phyloP scores from a whole-genome alignment of 305 asterid species.

The Fraxinus floribunda region DNA sequence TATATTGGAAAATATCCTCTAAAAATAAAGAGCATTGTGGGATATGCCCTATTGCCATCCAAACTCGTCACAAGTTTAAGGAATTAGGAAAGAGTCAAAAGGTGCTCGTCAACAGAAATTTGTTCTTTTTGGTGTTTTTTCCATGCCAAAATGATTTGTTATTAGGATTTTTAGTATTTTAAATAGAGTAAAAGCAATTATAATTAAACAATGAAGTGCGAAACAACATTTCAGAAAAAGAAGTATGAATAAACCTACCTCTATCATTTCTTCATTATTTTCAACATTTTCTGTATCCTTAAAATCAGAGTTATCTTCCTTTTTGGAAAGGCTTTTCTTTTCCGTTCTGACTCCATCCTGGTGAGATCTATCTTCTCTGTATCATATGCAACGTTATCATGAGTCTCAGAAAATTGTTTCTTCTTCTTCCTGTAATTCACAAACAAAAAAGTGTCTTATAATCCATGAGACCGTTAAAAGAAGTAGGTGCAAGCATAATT shows the following conservation, averaged over 20 bases:
- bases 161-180: not conserved
- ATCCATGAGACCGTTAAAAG: slow-evolving; percentile 8
- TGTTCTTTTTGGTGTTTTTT: not conserved
- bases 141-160: not conserved
- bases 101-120: not conserved
- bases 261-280: slow-evolving; percentile 26
- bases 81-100: not conserved
- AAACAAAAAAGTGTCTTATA: not conserved
- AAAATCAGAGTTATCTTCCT: slow-evolving; percentile 32
- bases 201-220: not conserved
- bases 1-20: not conserved
- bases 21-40: not conserved
- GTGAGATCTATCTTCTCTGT: slow-evolving; percentile 31
- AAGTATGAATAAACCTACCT: slow-evolving; percentile 37
- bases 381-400: slow-evolving; percentile 32
- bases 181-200: not conserved
- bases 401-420: slow-evolving; percentile 46
- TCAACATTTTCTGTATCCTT: slow-evolving; percentile 29
- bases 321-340: slow-evolving; percentile 31
- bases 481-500: slow-evolving; percentile 17
- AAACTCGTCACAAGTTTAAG: not conserved
- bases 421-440: slow-evolving; percentile 57
- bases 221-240: slow-evolving; percentile 8
- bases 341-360: slow-evolving; percentile 26
- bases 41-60: not conserved